Evolutionary conservation across 768 basidiomycete genomes (phyloP).

Genomic region (Tremella mesenterica): DNA sequence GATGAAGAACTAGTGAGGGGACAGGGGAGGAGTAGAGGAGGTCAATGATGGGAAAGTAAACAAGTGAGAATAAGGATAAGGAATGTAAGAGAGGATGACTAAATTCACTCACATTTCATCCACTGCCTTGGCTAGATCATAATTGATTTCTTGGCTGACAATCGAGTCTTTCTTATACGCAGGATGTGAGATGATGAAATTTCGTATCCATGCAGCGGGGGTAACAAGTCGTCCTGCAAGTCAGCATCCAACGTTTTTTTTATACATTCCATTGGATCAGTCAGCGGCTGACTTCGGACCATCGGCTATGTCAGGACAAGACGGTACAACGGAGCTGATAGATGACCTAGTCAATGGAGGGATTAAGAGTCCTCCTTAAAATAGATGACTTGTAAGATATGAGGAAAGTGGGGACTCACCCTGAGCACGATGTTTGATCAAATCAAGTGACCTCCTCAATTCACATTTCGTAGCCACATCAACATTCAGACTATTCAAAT

Average conservation of each 20-base stretch:
- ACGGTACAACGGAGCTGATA: too few relatives aligned
- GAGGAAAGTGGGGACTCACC: slow-evolving; percentile 61
- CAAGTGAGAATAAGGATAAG: neutral
- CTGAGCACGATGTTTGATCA: slow-evolving; percentile 67
- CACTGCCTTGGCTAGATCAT: slow-evolving; percentile 77
- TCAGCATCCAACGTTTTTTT: too few relatives aligned
- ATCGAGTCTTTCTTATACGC: slow-evolving; percentile 89
- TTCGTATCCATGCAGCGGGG: slow-evolving; percentile 84
- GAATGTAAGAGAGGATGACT: neutral
- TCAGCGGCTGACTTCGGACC: neutral
- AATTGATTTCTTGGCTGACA: slow-evolving; percentile 82
- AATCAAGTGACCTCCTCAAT: slow-evolving; percentile 68
- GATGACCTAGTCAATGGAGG: too few relatives aligned
- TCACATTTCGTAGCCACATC: slow-evolving; percentile 54
- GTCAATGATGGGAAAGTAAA: too few relatives aligned
- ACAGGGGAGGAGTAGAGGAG: neutral
- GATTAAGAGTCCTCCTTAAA: too few relatives aligned
- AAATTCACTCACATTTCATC: slow-evolving; percentile 72
- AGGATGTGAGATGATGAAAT: slow-evolving; percentile 83
- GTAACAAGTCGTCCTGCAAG: slow-evolving; percentile 65
- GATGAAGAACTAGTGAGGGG: neutral
- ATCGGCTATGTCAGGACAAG: neutral
- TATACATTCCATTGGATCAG: too few relatives aligned
- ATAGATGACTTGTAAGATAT: too few relatives aligned
- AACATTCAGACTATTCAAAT: slow-evolving; percentile 77